Conservation (phyloP, 208 protist genomes). For the Leishmania gerbilli region DNA sequence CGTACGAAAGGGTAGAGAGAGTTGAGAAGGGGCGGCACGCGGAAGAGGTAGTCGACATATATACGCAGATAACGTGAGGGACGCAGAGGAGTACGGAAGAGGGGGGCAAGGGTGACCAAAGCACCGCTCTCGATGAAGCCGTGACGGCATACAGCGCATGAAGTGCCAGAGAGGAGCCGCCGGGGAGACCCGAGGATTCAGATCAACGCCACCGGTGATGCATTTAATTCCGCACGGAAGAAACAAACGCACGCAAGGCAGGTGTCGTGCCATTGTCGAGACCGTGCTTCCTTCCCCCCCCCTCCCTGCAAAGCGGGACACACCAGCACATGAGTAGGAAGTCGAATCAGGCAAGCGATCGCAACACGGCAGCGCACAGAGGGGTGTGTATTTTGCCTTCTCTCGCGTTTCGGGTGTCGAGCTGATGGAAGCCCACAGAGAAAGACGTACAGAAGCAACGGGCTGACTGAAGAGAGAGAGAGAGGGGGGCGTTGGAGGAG, state of each 20-base stretch:
- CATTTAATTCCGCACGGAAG: background rate
- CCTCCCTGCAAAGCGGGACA: background rate
- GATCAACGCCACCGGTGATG: too few species aligned
- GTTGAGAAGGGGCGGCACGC: background rate
- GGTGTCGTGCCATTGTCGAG: background rate
- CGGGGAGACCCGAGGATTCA: background rate
- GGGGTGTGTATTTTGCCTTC: background rate
- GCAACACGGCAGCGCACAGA: background rate
- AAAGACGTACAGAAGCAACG: background rate
- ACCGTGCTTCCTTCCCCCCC: background rate
- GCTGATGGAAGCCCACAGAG: background rate
- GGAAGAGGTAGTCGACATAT: background rate
- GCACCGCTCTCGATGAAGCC: background rate
- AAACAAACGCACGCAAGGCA: too few species aligned
- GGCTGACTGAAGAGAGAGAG: slow-evolving; percentile 1
- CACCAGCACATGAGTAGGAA: background rate
- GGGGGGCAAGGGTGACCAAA: too few species aligned
- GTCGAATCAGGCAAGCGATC: background rate
- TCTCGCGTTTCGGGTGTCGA: background rate
- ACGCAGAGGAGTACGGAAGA: background rate
- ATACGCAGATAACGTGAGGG: background rate
- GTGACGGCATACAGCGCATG: background rate
- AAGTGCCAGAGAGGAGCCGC: background rate
- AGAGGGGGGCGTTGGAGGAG: background rate
- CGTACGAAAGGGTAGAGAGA: background rate